A percentile compares a stretch with the other conserved stretches of the same genome.
Evolutionary conservation across 225 moss, liverwort and hornwort species (phyloP).

Genomic region (Sphagnum contortum): DNA sequence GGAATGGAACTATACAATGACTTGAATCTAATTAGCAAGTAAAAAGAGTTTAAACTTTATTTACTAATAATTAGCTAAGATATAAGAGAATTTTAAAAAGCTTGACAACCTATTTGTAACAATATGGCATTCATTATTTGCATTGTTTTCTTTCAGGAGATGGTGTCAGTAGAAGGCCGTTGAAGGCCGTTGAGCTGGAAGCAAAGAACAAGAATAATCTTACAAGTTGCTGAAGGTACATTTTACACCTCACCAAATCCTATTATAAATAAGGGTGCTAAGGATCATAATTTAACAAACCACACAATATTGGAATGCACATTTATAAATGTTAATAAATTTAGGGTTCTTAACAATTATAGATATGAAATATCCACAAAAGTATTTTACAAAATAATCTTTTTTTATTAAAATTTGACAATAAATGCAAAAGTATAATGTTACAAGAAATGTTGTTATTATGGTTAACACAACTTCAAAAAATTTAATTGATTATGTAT

Average conservation of each 20-base stretch:
- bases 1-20: too few species aligned
- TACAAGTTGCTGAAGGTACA: constrained; percentile 41
- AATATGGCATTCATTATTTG: not conserved
- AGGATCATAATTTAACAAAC: not conserved
- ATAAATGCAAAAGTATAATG: too few species aligned
- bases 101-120: not conserved
- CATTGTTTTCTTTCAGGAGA: constrained; percentile 15
- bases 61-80: not conserved
- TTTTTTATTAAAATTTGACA: too few species aligned
- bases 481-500: too few species aligned
- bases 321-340: not conserved
- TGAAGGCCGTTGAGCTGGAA: constrained; percentile 26
- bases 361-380: too few species aligned
- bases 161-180: constrained; percentile 12
- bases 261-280: not conserved
- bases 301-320: not conserved
- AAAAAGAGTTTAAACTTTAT: not conserved
- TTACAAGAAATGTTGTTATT: too few species aligned
- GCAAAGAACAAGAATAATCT: constrained; percentile 23
- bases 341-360: not conserved
- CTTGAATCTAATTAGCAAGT: too few species aligned
- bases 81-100: too few species aligned
- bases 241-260: not conserved
- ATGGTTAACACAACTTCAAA: too few species aligned
- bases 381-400: too few species aligned